Evolutionary conservation across 176 grass and related monocot species (phyloP).

Genomic region (Musa itinerans): DNA sequence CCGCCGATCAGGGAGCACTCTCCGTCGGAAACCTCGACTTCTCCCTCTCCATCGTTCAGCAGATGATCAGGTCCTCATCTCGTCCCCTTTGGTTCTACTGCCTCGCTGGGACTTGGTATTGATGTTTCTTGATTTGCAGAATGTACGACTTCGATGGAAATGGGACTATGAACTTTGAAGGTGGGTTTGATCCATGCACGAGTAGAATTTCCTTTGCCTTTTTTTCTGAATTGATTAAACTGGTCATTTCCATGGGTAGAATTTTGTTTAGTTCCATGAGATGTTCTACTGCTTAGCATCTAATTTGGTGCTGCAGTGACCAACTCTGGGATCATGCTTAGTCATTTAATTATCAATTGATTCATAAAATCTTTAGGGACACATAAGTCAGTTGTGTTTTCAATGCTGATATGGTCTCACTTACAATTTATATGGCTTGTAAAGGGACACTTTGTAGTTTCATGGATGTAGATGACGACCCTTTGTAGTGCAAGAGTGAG

Average conservation of each 20-base stretch:
- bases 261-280: background rate
- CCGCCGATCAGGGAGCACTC: conserved; percentile 43
- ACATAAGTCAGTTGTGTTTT: too few species aligned
- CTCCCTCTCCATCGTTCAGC: conserved; percentile 58
- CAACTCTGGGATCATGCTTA: too few species aligned
- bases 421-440: background rate
- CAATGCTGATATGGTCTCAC: background rate
- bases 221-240: too few species aligned
- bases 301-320: background rate
- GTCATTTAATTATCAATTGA: too few species aligned
- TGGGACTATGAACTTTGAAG: conserved; percentile 79
- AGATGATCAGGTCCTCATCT: conserved; percentile 59
- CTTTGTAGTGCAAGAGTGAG: background rate
- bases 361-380: too few species aligned
- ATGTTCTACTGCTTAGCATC: background rate
- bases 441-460: background rate
- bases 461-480: background rate
- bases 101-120: background rate
- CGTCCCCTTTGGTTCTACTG: conserved; percentile 7
- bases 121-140: conserved; percentile 27
- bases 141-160: conserved; percentile 86
- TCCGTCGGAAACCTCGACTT: conserved; percentile 67
- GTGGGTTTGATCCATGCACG: conserved; percentile 12
- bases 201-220: too few species aligned
- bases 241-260: too few species aligned